Base-by-base conservation (phyloP, 2,329 filamentous ascomycete species). In the Colletotrichum paranaense region DNA sequence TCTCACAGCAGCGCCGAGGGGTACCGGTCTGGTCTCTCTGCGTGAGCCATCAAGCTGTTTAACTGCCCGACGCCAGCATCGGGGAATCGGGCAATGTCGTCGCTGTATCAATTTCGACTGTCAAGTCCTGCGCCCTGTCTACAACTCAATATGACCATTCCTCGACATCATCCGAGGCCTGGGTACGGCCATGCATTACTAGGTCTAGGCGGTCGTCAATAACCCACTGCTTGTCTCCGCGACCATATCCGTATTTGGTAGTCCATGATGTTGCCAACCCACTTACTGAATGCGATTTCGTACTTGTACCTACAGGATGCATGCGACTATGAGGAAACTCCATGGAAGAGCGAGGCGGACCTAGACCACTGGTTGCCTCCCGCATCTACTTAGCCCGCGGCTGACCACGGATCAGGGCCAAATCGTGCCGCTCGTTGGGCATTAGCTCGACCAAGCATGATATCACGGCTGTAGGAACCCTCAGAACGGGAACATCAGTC, bases 11-110 rank as follows among this genome's bases (percentile, higher is more conserved):
- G 59, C 72, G 68, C 62, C 62, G 57, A 72, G 67, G 63, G 46
- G 68, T 38, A 72, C 55, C 30, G 68, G 58, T 74, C 62, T 72
- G 62, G 56, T 70, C 66, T 72, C 30, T 30, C 30, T 30, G 67
- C 67, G 55, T 42, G 22, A 58, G 35, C n/a, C 24, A 30, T 28
- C 71, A 58, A 55, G 67, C 56, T 46, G 22, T 19, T 49, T n/a
- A 35, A 32, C 46, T 62, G 56, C 56, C 56, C 62, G 28, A 52
- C 60, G 46, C 64, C 56, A 56, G 70, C 56, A 49, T 66, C 53
- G 26, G 70, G 19, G 22, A 57, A 49, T 14, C 19, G 65, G 24
- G 9, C 22, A 14, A 26, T 52, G 60, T 49, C 56, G 52, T 38
- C 19, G 42, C 42, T 49, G 42, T 8, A 19, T 49, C 42, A n/a